Conservation (phyloP, 2,329 filamentous ascomycete species). For the Knufia petricola region DNA sequence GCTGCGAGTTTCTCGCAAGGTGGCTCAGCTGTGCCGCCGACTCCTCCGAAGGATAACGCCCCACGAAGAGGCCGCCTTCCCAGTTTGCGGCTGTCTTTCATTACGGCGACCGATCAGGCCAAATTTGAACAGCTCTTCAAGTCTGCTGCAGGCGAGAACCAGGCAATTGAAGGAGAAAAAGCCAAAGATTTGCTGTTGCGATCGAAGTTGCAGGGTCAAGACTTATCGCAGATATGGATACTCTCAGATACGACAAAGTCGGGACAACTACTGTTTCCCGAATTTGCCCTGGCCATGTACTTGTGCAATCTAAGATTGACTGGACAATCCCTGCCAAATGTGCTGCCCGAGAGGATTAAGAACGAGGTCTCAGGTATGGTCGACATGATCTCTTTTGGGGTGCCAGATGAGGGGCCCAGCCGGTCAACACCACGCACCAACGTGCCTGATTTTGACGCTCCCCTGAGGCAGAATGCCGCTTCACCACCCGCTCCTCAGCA, state of each 20-base stretch:
- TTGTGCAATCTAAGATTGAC: constrained; percentile 89
- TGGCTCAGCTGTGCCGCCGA: constrained; percentile 38
- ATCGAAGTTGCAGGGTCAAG: constrained; percentile 77
- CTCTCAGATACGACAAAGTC: constrained; percentile 92
- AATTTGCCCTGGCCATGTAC: constrained; percentile 97
- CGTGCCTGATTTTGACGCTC: constrained; percentile 59
- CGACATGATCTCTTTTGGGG: constrained; percentile 93
- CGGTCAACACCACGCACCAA: constrained; percentile 50
- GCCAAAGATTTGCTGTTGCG: constrained; percentile 80
- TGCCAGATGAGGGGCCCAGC: constrained; percentile 59
- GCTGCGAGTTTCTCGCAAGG: constrained; percentile 51
- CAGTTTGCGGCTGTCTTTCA: constrained; percentile 88
- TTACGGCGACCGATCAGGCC: constrained; percentile 85
- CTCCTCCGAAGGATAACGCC: constrained; percentile 55
- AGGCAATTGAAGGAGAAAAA: constrained; percentile 84
- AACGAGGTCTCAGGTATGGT: constrained; percentile 99
- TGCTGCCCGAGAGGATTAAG: constrained; percentile 72
- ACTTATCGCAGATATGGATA: constrained; percentile 89
- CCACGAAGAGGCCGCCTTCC: constrained; percentile 60
- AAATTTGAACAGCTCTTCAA: constrained; percentile 98
- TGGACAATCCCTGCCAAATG: constrained; percentile 66
- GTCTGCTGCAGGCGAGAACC: constrained; percentile 74
- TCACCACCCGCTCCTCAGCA: constrained; percentile 49
- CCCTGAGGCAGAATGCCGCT: constrained; percentile 39
- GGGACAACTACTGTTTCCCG: constrained; percentile 90